Evolutionary conservation across 1,139 yeast species (phyloP).

Genomic region (Entelexis paramagnoliae): DNA sequence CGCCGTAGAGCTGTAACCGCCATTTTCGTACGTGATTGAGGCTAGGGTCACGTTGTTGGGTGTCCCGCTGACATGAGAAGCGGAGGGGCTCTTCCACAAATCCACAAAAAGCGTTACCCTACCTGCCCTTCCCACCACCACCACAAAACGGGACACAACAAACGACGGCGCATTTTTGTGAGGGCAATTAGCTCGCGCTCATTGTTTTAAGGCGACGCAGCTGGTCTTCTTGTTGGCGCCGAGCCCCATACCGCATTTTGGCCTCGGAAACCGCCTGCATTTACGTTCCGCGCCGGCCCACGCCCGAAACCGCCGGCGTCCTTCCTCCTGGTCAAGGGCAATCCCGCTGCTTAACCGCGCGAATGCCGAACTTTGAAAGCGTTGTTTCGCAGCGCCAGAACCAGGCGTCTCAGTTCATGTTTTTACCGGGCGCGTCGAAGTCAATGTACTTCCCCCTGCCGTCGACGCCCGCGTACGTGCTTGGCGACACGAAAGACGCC

Average conservation of each 20-base stretch:
- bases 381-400: not conserved
- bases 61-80: not conserved
- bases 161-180: not conserved
- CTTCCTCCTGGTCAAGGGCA: not conserved
- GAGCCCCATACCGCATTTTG: not conserved
- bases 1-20: not conserved
- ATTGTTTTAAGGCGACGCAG: not conserved
- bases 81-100: not conserved
- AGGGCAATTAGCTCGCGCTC: not conserved
- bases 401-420: not conserved
- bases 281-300: not conserved
- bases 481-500: too few relatives aligned
- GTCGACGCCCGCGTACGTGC: not conserved
- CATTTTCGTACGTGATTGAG: not conserved
- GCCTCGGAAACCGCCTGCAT: not conserved
- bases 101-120: not conserved
- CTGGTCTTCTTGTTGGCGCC: not conserved
- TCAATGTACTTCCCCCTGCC: not conserved
- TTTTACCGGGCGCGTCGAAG: not conserved
- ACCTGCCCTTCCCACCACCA: not conserved
- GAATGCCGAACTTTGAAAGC: not conserved
- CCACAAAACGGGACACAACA: not conserved
- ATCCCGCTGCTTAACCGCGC: not conserved
- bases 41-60: constrained; percentile 5
- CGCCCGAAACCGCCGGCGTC: too few relatives aligned